Evolutionary conservation across 805 yeast genomes (phyloP).

Genomic region (Yamadazyma endophytica): DNA sequence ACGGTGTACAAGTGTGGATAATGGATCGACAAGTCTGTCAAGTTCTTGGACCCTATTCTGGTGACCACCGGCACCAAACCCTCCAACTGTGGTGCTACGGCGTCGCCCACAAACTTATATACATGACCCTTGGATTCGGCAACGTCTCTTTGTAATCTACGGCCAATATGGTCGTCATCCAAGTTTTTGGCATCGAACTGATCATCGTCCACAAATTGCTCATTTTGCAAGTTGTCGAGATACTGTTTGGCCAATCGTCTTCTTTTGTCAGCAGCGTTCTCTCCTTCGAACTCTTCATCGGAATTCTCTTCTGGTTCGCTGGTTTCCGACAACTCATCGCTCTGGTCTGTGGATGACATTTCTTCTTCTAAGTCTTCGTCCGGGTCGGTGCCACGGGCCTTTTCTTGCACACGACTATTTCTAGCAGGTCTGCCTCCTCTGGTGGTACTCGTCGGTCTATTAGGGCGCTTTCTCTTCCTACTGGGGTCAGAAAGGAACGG

Average conservation of each 20-base stretch:
- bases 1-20: constrained; percentile 70
- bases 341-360: too few relatives aligned
- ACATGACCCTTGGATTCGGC: constrained; percentile 86
- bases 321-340: too few relatives aligned
- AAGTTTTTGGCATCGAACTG: constrained; percentile 84
- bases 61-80: constrained; percentile 36
- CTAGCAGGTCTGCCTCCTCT: constrained; percentile 12
- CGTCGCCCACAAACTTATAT: constrained; percentile 61
- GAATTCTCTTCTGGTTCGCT: constrained; percentile 53
- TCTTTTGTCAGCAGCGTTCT: constrained; percentile 88
- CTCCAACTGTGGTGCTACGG: constrained; percentile 33
- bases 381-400: constrained; percentile 12
- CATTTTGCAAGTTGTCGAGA: constrained; percentile 64
- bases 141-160: constrained; percentile 80
- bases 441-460: constrained; percentile 17
- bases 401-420: constrained; percentile 2
- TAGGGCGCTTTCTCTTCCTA: constrained; percentile 42
- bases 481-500: constrained; percentile 62
- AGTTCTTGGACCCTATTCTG: constrained; percentile 57
- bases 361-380: constrained; percentile 60
- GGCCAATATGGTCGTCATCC: constrained; percentile 79
- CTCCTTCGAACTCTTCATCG: constrained; percentile 70
- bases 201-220: constrained; percentile 32
- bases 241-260: constrained; percentile 93
- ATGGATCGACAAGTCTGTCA: constrained; percentile 53